Percentiles rank a stretch among this genome's conserved stretches.
These are phyloP conservation scores for Argentina anserina DNA, from an alignment of 306 rosid genomes.

Conservation along the genomic window DNA sequence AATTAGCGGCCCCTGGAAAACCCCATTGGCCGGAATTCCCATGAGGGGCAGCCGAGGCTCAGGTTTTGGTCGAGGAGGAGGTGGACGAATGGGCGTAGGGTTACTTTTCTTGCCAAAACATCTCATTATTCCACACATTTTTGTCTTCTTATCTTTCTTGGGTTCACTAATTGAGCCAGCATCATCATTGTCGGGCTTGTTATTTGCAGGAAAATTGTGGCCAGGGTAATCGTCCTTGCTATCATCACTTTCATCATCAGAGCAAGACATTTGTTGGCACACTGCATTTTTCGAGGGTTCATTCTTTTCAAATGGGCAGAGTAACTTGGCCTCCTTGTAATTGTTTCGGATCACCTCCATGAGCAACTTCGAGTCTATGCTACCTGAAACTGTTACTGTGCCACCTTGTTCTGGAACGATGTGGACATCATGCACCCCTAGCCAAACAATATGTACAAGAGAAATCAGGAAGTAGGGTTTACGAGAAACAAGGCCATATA, in stretches of 20 bases:
- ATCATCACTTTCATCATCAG: background rate
- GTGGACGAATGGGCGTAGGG: background rate
- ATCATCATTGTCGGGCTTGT: background rate
- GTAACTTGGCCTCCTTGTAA: conserved; percentile 14
- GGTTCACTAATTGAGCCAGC: background rate
- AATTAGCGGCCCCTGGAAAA: conserved; percentile 2
- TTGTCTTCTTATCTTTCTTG: background rate
- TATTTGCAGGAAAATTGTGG: too few species aligned
- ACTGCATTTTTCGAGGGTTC: background rate
- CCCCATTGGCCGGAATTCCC: background rate
- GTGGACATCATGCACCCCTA: conserved; percentile 18
- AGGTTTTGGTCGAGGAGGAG: background rate
- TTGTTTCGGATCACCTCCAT: background rate
- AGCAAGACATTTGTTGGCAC: background rate
- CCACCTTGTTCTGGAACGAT: conserved; percentile 18
- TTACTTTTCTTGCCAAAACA: background rate
- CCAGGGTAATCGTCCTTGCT: background rate
- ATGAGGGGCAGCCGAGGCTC: background rate
- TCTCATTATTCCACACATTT: background rate
- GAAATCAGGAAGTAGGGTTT: background rate
- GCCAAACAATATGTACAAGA: background rate
- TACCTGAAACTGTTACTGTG: conserved; percentile 16
- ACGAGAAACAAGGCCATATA: background rate
- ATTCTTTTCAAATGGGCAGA: conserved; percentile 17
- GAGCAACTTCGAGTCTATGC: conserved; percentile 8